These are phyloP conservation scores for Cladosporium sp. DNA, from an alignment of 2,329 filamentous ascomycete genomes.

Conservation along the genomic window DNA sequence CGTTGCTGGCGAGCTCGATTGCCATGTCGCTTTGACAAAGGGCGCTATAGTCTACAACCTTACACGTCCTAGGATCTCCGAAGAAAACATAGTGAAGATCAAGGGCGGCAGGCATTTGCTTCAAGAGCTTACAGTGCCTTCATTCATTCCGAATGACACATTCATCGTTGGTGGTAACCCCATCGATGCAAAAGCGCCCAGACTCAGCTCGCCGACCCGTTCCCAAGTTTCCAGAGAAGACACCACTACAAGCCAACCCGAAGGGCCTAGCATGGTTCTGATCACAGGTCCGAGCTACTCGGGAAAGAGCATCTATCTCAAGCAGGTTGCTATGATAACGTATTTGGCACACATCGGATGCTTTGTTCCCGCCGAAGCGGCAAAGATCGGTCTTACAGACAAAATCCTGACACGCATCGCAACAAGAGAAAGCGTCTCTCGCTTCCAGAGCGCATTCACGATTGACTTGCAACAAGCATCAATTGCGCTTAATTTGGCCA, in stretches of 20 bases:
- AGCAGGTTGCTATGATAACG: constrained; percentile 83
- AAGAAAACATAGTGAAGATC: constrained; percentile 65
- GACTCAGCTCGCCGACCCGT: not conserved
- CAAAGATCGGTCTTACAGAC: constrained; percentile 80
- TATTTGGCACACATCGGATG: constrained; percentile 91
- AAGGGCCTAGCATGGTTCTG: constrained; percentile 62
- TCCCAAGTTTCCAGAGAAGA: not conserved
- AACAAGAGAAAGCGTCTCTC: constrained; percentile 63
- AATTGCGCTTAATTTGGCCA: constrained; percentile 67
- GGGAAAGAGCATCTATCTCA: constrained; percentile 92
- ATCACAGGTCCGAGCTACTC: constrained; percentile 95
- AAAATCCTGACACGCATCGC: constrained; percentile 84
- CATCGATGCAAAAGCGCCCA: not conserved
- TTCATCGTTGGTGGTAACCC: constrained; percentile 57
- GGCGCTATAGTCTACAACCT: constrained; percentile 72
- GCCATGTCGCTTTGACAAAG: constrained; percentile 70
- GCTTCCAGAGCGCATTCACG: constrained; percentile 61
- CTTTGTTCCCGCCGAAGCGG: constrained; percentile 75
- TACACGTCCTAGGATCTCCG: constrained; percentile 61
- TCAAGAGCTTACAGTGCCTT: constrained; percentile 74
- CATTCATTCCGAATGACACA: constrained; percentile 79
- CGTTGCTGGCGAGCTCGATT: constrained; percentile 79
- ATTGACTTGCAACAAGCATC: constrained; percentile 85
- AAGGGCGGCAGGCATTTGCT: constrained; percentile 76
- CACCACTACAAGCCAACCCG: not conserved